Evolutionary conservation across 2,329 filamentous ascomycete species (phyloP).

Genomic region (Gyromitra esculenta): DNA sequence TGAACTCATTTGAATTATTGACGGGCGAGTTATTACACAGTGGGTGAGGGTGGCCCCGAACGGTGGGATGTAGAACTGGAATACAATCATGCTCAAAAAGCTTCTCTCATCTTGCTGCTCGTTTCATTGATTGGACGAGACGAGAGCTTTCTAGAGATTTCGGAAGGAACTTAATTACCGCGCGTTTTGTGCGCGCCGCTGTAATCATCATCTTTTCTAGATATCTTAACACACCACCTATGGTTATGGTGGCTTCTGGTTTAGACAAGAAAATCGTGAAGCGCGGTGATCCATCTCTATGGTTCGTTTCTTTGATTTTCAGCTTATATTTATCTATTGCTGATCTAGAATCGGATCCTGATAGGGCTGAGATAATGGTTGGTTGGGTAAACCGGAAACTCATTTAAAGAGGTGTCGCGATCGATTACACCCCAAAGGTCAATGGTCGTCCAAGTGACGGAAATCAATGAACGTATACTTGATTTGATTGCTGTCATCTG

Average conservation of each 20-base stretch:
- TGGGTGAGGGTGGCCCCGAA: background rate
- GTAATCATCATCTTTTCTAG: constrained; percentile 5
- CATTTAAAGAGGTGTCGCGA: background rate
- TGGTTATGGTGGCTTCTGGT: background rate
- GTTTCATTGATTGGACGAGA: constrained; percentile 14
- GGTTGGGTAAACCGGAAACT: constrained; percentile 24
- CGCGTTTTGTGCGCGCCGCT: constrained; percentile 8
- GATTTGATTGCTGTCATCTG: background rate
- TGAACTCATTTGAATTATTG: constrained; percentile 8
- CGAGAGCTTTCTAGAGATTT: constrained; percentile 19
- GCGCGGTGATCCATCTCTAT: constrained; percentile 24
- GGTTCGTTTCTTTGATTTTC: constrained; percentile 7
- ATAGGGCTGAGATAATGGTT: constrained; percentile 33
- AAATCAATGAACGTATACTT: constrained; percentile 19
- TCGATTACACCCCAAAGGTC: constrained; percentile 12
- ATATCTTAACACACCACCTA: constrained; percentile 17
- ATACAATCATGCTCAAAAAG: constrained; percentile 25
- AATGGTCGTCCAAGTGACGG: constrained; percentile 20
- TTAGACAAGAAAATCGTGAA: constrained; percentile 27
- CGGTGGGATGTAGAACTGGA: constrained; percentile 1
- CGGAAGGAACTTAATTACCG: constrained; percentile 4
- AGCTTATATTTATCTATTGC: constrained; percentile 14
- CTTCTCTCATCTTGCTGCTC: background rate
- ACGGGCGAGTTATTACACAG: background rate
- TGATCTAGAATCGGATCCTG: constrained; percentile 19